These are phyloP conservation scores for Exserohilum rostratum DNA, from an alignment of 2,329 filamentous ascomycete genomes.

Conservation along the genomic window DNA sequence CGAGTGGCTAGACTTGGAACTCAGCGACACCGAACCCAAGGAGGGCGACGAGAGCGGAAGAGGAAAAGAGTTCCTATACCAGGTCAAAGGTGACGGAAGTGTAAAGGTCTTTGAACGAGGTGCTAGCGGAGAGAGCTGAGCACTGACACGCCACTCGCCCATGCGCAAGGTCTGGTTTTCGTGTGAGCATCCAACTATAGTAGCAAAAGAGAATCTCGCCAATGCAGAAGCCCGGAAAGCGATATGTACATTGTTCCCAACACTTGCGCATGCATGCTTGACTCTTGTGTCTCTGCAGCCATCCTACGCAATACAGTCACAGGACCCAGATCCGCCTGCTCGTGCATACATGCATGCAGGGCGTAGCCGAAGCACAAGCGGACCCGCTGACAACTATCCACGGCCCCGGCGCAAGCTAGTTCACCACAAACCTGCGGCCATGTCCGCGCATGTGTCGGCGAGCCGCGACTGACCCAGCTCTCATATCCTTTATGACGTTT, in stretches of 20 bases:
- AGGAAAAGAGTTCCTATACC: constrained; percentile 79
- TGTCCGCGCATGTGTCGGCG: no score
- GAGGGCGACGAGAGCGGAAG: constrained; percentile 27
- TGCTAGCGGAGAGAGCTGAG: constrained; percentile 40
- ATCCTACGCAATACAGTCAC: not conserved
- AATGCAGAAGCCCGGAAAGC: not conserved
- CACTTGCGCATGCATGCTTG: not conserved
- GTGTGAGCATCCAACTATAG: not conserved
- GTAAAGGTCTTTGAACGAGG: constrained; percentile 87
- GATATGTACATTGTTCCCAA: not conserved
- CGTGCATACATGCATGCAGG: not conserved
- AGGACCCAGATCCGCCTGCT: not conserved
- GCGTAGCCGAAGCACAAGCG: not conserved
- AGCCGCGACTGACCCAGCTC: no score
- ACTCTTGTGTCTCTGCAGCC: not conserved
- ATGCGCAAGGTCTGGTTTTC: not conserved
- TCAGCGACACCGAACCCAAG: constrained; percentile 33
- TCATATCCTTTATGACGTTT: no score
- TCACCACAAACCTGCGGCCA: no score
- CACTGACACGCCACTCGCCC: not conserved
- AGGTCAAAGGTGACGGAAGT: constrained; percentile 76
- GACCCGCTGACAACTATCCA: not conserved
- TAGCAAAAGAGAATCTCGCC: not conserved
- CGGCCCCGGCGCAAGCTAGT: not conserved
- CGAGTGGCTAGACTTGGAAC: constrained; percentile 35